Conservation (phyloP, 805 yeast genomes). For the Babjeviella inositovora region DNA sequence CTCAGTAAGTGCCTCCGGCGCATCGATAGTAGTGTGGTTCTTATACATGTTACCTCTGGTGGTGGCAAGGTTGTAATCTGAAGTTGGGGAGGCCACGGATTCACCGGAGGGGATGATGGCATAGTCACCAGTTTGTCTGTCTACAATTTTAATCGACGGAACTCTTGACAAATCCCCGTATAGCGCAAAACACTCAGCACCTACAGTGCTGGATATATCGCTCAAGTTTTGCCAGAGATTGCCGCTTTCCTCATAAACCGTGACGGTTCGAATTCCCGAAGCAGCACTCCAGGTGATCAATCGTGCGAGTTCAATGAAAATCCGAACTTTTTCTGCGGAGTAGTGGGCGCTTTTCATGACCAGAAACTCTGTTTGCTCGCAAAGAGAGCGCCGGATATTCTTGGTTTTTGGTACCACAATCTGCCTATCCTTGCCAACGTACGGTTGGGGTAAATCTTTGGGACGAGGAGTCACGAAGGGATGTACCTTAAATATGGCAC, state of each 20-base stretch:
- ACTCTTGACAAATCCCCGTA: constrained; percentile 4
- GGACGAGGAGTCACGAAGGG: constrained; percentile 16
- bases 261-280: constrained; percentile 7
- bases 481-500: constrained; percentile 13
- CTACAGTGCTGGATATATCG: constrained; percentile 8
- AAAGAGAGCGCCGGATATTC: constrained; percentile 12
- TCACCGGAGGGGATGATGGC: constrained; percentile 4
- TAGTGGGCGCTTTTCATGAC: constrained; percentile 18
- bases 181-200: constrained; percentile 8
- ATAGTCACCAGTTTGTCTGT: constrained; percentile 5
- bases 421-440: constrained; percentile 19
- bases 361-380: constrained; percentile 18
- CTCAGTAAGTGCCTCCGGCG: too few species aligned
- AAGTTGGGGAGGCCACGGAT: too few species aligned
- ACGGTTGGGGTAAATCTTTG: constrained; percentile 24
- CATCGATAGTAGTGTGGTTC: too few species aligned
- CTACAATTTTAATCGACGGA: constrained; percentile 8
- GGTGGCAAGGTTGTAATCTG: too few species aligned
- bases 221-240: constrained; percentile 9
- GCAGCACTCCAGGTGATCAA: constrained; percentile 11
- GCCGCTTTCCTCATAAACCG: constrained; percentile 10
- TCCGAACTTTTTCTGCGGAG: constrained; percentile 21
- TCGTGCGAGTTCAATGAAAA: constrained; percentile 17
- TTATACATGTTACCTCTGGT: too few species aligned
- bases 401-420: constrained; percentile 18